phyloP scores from a whole-genome alignment of 441 rosid species.

The Corymbia calophylla region DNA sequence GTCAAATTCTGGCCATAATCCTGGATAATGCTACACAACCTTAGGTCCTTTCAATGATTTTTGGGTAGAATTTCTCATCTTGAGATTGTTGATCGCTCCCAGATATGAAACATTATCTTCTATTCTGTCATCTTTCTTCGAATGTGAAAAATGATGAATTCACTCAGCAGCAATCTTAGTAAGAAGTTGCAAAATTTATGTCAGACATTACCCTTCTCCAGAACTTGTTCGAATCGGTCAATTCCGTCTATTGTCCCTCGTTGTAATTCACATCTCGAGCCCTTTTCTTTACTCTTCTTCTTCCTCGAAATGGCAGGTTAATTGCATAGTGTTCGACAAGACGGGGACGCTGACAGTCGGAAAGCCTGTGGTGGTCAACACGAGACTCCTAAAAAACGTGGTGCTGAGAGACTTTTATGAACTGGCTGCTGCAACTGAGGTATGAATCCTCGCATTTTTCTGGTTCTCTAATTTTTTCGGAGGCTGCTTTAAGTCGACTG shows the following conservation, averaged over 20 bases:
- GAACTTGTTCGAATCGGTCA: not conserved
- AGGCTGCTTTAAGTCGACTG: not conserved
- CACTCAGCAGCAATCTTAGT: not conserved
- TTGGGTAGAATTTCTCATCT: not conserved
- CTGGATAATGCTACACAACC: not conserved
- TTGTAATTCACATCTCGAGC: not conserved
- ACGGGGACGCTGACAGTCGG: constrained; percentile 93
- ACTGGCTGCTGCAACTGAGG: constrained; percentile 86
- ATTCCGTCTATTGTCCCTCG: not conserved
- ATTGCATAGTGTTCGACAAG: constrained; percentile 88
- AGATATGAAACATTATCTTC: not conserved
- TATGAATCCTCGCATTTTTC: not conserved
- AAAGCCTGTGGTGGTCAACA: constrained; percentile 72
- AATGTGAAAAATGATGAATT: not conserved
- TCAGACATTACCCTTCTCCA: not conserved
- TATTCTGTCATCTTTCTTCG: not conserved
- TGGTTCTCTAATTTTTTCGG: not conserved
- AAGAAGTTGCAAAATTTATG: not conserved
- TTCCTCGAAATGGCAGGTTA: constrained; percentile 36
- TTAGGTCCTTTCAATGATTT: not conserved
- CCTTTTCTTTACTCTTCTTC: not conserved
- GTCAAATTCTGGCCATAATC: not conserved
- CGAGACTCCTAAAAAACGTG: constrained; percentile 59
- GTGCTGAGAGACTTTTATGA: constrained; percentile 66
- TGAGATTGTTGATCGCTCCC: not conserved